Evolutionary conservation across 495 filamentous ascomycete species (phyloP).

Genomic region (Penicillium taxi): DNA sequence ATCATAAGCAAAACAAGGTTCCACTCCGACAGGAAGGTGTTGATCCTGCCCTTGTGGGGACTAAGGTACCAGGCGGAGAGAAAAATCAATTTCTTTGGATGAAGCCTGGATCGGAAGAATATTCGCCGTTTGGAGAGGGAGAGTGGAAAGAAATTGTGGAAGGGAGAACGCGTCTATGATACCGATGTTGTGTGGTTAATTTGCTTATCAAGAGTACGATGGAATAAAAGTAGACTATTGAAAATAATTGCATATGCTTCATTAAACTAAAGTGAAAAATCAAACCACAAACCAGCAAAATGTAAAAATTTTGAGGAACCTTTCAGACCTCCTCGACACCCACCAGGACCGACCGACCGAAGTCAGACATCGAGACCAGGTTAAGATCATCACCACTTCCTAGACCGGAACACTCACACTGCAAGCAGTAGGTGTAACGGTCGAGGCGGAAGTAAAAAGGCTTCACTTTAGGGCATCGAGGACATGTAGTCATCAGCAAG

Average conservation of each 20-base stretch:
- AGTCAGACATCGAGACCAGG: constrained; percentile 51
- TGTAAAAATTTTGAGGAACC: constrained; percentile 26
- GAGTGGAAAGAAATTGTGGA: constrained; percentile 50
- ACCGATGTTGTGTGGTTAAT: neutral
- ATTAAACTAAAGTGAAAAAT: no score
- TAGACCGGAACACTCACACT: constrained; percentile 35
- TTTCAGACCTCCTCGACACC: constrained; percentile 67
- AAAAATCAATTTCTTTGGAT: constrained; percentile 50
- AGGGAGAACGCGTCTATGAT: constrained; percentile 45
- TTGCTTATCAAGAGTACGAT: no score
- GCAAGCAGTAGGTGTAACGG: constrained; percentile 23
- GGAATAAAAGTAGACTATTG: no score
- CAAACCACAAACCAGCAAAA: neutral
- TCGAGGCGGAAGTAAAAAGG: constrained; percentile 52
- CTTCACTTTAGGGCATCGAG: constrained; percentile 66
- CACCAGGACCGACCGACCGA: constrained; percentile 57
- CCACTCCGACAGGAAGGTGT: constrained; percentile 64
- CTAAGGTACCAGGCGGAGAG: constrained; percentile 43
- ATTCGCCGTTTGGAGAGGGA: constrained; percentile 48
- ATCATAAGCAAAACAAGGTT: constrained; percentile 80
- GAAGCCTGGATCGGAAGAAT: constrained; percentile 41
- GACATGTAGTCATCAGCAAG: constrained; percentile 65
- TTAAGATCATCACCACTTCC: constrained; percentile 69
- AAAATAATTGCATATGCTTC: no score
- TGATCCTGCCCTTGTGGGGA: constrained; percentile 44